Percentiles rank a stretch among this genome's conserved stretches.
These are phyloP conservation scores for Angomonas deanei DNA, from an alignment of 208 protist species.

Conservation along the genomic window DNA sequence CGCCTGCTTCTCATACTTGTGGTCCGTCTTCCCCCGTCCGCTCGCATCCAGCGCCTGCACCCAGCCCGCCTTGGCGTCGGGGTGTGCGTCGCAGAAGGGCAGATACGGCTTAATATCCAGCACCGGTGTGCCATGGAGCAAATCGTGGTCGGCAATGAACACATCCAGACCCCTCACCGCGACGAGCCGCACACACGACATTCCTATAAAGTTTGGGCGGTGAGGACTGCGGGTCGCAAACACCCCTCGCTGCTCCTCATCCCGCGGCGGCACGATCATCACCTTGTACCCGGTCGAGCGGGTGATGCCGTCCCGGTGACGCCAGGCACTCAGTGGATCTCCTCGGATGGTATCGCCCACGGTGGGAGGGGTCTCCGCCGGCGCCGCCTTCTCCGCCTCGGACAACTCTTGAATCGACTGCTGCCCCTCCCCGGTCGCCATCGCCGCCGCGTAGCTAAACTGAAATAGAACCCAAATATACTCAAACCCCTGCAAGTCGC, in stretches of 20 bases:
- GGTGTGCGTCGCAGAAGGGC: constrained; percentile 83
- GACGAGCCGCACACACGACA: constrained; percentile 82
- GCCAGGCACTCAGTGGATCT: constrained; percentile 17
- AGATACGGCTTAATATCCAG: constrained; percentile 96
- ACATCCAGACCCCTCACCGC: constrained; percentile 72
- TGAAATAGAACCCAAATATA: constrained; percentile 90
- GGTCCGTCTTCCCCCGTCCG: constrained; percentile 60
- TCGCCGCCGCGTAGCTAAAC: constrained; percentile 74
- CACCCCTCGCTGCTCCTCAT: constrained; percentile 75
- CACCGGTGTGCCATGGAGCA: constrained; percentile 94
- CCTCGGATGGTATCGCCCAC: neutral
- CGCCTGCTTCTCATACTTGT: constrained; percentile 61
- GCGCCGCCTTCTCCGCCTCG: neutral
- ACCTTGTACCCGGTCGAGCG: constrained; percentile 67
- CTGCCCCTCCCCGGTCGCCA: constrained; percentile 56
- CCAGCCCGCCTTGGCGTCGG: constrained; percentile 71
- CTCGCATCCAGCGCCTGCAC: constrained; percentile 70
- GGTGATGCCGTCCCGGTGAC: constrained; percentile 52
- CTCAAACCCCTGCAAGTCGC: constrained; percentile 81
- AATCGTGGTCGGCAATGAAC: constrained; percentile 90
- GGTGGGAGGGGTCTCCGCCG: neutral
- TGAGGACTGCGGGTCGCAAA: constrained; percentile 90
- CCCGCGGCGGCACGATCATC: constrained; percentile 82
- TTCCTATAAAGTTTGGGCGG: constrained; percentile 88
- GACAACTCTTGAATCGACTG: constrained; percentile 18